phyloP scores from a whole-genome alignment of 2,329 filamentous ascomycete genomes.

The Seiridium cupressi region DNA sequence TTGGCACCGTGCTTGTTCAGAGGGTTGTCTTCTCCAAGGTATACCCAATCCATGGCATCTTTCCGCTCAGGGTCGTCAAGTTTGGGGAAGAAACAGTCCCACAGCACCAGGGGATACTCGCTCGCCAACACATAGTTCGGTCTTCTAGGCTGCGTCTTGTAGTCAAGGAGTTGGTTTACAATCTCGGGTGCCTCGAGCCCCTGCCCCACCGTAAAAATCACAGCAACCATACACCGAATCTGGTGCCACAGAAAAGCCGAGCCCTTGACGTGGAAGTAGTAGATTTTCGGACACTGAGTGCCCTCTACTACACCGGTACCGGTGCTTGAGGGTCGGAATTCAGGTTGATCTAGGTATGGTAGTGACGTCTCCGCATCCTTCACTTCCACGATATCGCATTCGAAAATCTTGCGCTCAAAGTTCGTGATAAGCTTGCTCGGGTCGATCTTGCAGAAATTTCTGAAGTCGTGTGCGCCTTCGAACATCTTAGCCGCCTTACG shows the following conservation, averaged over 20 bases:
- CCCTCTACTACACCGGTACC: conserved; percentile 12
- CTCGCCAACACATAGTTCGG: conserved; percentile 89
- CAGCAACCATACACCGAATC: conserved; percentile 87
- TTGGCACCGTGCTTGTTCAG: conserved; percentile 61
- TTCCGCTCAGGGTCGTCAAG: conserved; percentile 31
- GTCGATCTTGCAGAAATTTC: conserved; percentile 96
- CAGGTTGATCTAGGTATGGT: conserved; percentile 49
- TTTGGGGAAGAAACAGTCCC: conserved; percentile 88
- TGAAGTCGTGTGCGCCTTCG: conserved; percentile 86
- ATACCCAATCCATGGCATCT: conserved; percentile 74
- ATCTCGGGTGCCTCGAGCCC: conserved; percentile 75
- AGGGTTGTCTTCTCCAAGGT: conserved; percentile 66
- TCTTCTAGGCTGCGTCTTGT: conserved; percentile 66
- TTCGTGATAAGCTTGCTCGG: conserved; percentile 84
- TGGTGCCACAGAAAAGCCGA: conserved; percentile 98
- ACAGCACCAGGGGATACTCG: conserved; percentile 86
- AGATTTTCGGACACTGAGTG: conserved; percentile 56
- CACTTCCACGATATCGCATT: conserved; percentile 75
- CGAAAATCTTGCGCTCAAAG: conserved; percentile 76
- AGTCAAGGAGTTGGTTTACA: conserved; percentile 73
- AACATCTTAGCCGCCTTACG: conserved; percentile 74
- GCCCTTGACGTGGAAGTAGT: conserved; percentile 84
- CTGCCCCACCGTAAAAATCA: conserved; percentile 92
- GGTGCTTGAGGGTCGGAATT: conserved; percentile 36
- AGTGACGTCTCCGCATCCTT: conserved; percentile 51